Evolutionary conservation across 2,329 filamentous ascomycete genomes (phyloP).

Genomic region (Tolypocladium inflatum): DNA sequence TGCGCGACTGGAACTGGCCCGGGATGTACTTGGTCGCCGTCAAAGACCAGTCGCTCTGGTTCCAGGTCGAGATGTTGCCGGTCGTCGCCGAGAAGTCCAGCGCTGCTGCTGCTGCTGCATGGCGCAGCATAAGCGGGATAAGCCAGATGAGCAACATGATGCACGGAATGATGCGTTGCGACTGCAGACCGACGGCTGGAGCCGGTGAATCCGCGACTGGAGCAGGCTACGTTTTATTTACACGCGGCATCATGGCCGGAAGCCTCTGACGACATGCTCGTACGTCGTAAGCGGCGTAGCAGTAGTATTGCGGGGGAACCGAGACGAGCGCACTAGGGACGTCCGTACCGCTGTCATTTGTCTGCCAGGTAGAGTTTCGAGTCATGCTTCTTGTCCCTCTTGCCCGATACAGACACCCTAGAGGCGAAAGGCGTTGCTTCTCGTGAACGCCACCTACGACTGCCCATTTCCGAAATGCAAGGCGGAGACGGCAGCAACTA

Average conservation of each 20-base stretch:
- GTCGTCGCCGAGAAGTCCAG: background rate
- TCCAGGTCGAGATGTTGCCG: background rate
- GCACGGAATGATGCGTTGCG: background rate
- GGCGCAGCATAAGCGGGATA: background rate
- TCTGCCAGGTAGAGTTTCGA: no score
- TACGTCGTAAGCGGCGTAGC: background rate
- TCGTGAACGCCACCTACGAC: no score
- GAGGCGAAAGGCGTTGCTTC: background rate
- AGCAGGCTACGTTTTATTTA: background rate
- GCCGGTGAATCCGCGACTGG: background rate
- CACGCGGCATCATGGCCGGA: background rate
- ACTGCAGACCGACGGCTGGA: background rate
- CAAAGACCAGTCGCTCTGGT: background rate
- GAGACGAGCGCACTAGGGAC: no score
- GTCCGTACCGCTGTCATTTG: no score
- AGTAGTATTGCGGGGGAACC: background rate
- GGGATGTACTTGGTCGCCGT: background rate
- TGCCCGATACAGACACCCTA: no score
- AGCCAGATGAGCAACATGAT: background rate
- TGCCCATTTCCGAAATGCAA: no score
- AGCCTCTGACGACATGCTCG: background rate
- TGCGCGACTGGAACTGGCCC: slow-evolving; percentile 16
- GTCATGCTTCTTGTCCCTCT: no score
- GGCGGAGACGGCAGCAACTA: background rate
- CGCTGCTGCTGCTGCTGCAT: background rate